Percentiles rank a stretch among this genome's conserved stretches.
Evolutionary conservation across 495 filamentous ascomycete genomes (phyloP).

Genomic region (Rhypophila decipiens): DNA sequence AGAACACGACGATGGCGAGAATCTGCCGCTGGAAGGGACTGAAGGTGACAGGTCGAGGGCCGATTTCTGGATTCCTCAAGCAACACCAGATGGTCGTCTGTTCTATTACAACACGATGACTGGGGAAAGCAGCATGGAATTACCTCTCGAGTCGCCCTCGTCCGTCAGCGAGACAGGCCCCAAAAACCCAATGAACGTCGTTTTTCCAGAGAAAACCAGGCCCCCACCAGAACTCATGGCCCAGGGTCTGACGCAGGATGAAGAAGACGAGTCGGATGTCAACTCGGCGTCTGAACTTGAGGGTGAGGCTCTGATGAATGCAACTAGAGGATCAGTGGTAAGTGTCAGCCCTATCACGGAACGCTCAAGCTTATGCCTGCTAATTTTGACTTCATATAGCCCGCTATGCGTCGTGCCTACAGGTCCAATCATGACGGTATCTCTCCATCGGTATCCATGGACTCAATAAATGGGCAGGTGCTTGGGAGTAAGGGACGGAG

Average conservation of each 20-base stretch:
- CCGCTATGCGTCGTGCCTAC: conserved; percentile 57
- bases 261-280: conserved; percentile 71
- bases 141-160: conserved; percentile 86
- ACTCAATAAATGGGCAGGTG: conserved; percentile 64
- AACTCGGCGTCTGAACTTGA: conserved; percentile 85
- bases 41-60: conserved; percentile 74
- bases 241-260: conserved; percentile 72
- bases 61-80: conserved; percentile 97
- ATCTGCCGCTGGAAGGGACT: conserved; percentile 63
- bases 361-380: too few relatives aligned
- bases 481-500: conserved; percentile 38
- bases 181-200: conserved; percentile 77
- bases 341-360: too few relatives aligned
- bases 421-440: conserved; percentile 66
- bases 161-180: conserved; percentile 77
- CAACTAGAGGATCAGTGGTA: conserved; percentile 46
- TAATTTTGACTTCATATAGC: too few relatives aligned
- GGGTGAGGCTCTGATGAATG: conserved; percentile 45
- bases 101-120: conserved; percentile 98
- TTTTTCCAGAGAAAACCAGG: conserved; percentile 81
- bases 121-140: conserved; percentile 83
- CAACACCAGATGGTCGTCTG: conserved; percentile 85
- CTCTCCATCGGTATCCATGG: conserved; percentile 87
- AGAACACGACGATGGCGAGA: conserved; percentile 44
- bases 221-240: conserved; percentile 92